A percentile compares a stretch with the other conserved stretches of the same genome.
Evolutionary conservation across 2,329 filamentous ascomycete species (phyloP).

Genomic region (Scedosporium minutisporum): DNA sequence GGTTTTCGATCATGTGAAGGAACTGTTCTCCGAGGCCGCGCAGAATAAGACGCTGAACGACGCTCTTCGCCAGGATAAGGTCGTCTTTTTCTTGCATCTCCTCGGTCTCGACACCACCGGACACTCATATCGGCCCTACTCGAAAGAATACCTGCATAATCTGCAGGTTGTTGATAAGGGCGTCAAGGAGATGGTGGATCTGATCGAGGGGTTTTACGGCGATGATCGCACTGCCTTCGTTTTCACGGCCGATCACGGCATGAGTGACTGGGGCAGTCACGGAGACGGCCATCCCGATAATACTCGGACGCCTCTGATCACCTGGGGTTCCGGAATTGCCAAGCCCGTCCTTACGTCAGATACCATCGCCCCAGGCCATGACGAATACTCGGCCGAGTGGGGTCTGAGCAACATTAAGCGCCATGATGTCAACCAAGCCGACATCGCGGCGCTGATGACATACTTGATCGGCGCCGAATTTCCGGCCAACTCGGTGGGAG

Average conservation of each 20-base stretch:
- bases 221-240: conserved; percentile 85
- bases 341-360: conserved; percentile 52
- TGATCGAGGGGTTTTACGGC: conserved; percentile 78
- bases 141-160: conserved; percentile 88
- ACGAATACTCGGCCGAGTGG: conserved; percentile 90
- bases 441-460: conserved; percentile 91
- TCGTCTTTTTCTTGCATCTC: conserved; percentile 92
- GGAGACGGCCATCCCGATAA: conserved; percentile 97
- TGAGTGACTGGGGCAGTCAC: conserved; percentile 99
- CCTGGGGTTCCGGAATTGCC: conserved; percentile 87
- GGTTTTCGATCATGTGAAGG: conserved; percentile 92
- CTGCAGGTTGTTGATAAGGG: conserved; percentile 90
- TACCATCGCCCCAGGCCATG: conserved; percentile 64
- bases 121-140: conserved; percentile 81
- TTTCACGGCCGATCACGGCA: conserved; percentile 96
- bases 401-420: conserved; percentile 67
- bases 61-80: conserved; percentile 68
- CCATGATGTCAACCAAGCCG: conserved; percentile 88
- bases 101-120: conserved; percentile 87
- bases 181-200: conserved; percentile 69
- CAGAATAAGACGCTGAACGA: conserved; percentile 66
- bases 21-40: conserved; percentile 70
- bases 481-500: conserved; percentile 91
- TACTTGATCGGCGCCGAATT: conserved; percentile 82
- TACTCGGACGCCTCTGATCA: conserved; percentile 84